A percentile compares a stretch with the other conserved stretches of the same genome.
phyloP scores from a whole-genome alignment of 2,329 filamentous ascomycete genomes.

The Magnaporthiopsis incrustans region DNA sequence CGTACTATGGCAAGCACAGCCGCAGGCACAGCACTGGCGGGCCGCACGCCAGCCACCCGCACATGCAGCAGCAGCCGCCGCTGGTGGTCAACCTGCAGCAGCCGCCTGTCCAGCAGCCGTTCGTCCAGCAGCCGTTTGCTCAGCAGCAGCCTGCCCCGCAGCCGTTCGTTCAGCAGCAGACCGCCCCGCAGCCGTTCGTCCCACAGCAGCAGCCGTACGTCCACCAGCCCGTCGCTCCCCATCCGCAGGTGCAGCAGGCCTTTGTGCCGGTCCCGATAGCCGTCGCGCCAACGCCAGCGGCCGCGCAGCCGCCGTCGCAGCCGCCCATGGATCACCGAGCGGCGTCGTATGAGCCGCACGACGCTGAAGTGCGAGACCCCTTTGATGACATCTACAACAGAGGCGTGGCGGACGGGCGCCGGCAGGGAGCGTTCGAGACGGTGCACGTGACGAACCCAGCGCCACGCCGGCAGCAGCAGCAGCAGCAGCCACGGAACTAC shows the following conservation, averaged over 20 bases:
- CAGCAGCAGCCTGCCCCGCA: too few relatives aligned
- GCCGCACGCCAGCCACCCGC: neutral
- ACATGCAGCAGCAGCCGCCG: neutral
- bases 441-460: neutral
- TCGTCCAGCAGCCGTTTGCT: too few relatives aligned
- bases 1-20: too few relatives aligned
- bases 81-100: neutral
- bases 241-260: neutral
- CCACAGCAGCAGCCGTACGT: too few relatives aligned
- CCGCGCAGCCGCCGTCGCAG: neutral
- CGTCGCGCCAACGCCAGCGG: neutral
- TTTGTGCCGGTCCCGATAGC: neutral
- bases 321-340: neutral
- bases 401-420: slow-evolving; percentile 2
- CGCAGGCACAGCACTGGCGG: neutral
- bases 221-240: too few relatives aligned
- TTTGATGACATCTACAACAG: neutral
- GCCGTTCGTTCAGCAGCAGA: too few relatives aligned
- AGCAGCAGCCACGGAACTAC: neutral
- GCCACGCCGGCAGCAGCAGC: neutral
- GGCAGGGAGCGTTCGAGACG: neutral
- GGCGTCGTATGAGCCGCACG: neutral
- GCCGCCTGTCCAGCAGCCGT: too few relatives aligned
- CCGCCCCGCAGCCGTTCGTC: too few relatives aligned
- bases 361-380: neutral